Base-by-base conservation (phyloP, 805 yeast genomes). In the Myxozyma melibiosi region DNA sequence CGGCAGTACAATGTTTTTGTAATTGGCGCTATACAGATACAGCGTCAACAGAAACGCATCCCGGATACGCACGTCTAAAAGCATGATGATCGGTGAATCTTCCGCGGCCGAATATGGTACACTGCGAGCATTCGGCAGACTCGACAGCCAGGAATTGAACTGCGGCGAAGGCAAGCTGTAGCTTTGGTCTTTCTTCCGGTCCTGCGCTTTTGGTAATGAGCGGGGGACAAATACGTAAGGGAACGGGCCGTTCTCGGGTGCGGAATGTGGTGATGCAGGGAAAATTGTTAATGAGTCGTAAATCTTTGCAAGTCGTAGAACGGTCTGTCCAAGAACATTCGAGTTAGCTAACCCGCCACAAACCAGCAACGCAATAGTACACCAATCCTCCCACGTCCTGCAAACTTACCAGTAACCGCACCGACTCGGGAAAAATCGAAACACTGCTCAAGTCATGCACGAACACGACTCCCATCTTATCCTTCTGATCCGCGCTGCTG, bases 31-130 rank as follows among this genome's bases (percentile, higher is more conserved):
- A 18, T 47, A 47, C 3, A 47, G 27, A 47, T 51, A 58, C 25
- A 58, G 18, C 3, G 63, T 55, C 37, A 39, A 28, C 18, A 55
- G 31, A 8, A 47, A 55, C 34, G 63, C 63, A 34, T 55, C 57
- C 3, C 57, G 57, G 9, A 58, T 13, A 1, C 43, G 38, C 7
- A 47, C 31, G 18, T 55, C 54, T 33, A 58, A n/a, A 2, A 58
- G 50, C n/a, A 51, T 30, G 11, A 53, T 39, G 5, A 47, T 37
- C 3, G 62, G 59, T 2, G 13, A 13, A 5, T 49, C 39, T 16
- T 25, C 35, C 4, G 22, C 28, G 2, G 40, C 24, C n/a, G 40
- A 4, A 35, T 45, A 45, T 7, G 41, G 30, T 5, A 45, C 40
- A 1, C 14, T 24, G 13, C 34, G 7, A 11, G 40, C 9, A 4